These are phyloP conservation scores for Eragrostis nindensis DNA, from an alignment of 176 grass and related monocot genomes.

Conservation along the genomic window DNA sequence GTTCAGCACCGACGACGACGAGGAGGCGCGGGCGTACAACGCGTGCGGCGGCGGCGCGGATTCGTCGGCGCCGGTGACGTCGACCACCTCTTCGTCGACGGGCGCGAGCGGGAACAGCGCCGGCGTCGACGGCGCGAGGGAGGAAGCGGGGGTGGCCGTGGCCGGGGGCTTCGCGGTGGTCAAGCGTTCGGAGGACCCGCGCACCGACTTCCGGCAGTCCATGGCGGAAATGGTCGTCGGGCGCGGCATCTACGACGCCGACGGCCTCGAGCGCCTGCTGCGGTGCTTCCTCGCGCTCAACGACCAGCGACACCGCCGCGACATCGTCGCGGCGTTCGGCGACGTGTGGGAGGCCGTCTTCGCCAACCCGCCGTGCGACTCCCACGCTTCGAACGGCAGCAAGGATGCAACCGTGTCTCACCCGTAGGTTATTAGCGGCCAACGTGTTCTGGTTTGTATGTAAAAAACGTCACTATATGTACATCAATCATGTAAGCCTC, in stretches of 20 bases:
- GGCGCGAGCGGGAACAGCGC: conserved; percentile 33
- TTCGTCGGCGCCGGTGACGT: conserved; percentile 12
- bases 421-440: background rate
- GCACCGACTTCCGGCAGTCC: conserved; percentile 77
- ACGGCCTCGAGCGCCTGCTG: conserved; percentile 75
- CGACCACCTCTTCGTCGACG: conserved; percentile 44
- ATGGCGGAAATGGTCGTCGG: conserved; percentile 93
- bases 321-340: conserved; percentile 73
- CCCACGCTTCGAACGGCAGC: conserved; percentile 6
- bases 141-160: background rate
- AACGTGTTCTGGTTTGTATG: conserved; percentile 16
- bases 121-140: background rate
- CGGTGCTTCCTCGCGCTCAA: conserved; percentile 86
- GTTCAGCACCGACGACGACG: conserved; percentile 79
- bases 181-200: conserved; percentile 82
- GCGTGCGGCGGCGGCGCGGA: background rate
- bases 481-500: background rate
- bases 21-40: conserved; percentile 30
- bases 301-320: conserved; percentile 58
- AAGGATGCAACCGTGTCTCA: background rate
- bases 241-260: conserved; percentile 75
- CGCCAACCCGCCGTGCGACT: background rate
- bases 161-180: conserved; percentile 78
- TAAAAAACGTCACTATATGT: conserved; percentile 21
- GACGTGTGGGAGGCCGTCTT: conserved; percentile 87